Base-by-base conservation (phyloP, 164 flowering plant species). In the Liquidambar formosana region DNA sequence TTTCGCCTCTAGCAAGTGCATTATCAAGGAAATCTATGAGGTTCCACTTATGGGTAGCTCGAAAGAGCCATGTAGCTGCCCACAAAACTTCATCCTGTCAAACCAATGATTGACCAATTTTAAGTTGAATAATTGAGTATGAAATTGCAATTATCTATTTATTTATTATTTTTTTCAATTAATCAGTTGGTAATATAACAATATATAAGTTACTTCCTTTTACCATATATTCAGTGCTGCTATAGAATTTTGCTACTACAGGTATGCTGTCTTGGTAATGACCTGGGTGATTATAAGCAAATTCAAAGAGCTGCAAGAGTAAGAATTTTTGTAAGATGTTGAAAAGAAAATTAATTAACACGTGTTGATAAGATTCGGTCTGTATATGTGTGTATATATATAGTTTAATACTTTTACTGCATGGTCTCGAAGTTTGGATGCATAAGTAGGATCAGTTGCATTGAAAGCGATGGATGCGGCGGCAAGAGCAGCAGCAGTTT, bases 401-500 rank as follows among this genome's bases (percentile, higher is more conserved):
- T n/a, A n/a, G n/a, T n/a, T n/a, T n/a, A n/a, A n/a, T n/a, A 33
- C 41, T 5, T 23, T 43, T 28, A 63, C 76, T n/a, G 91, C 88
- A 71, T 89, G 94, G 11, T 54, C 65, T 13, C 83, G 61, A 19
- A 87, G 85, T 28, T 16, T 14, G 22, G 61, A 11, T 2, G 90
- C 51, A 71, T 90, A 88, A 0, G 46, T 33, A 23, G 86, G 64
- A 28, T 88, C 58, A 0, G 69, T 49, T 10, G 57, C 51, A 57
- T 15, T 56, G 66, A 91, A 91, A 15, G 80, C 92, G 2, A 88
- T 61, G 44, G 97, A 78, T 1, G 97, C 84, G 0, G 94, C 92
- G 25, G 97, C 92, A 4, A 89, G 5, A 27, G 97, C 92, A 21
- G 97, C 97, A 0, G 97, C 84, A 5, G 90, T 81, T 73, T 91